Evolutionary conservation across 2,329 filamentous ascomycete genomes (phyloP), one percentile per base, ranked within the genome.

Genomic region (Pseudocercospora eumusae): DNA sequence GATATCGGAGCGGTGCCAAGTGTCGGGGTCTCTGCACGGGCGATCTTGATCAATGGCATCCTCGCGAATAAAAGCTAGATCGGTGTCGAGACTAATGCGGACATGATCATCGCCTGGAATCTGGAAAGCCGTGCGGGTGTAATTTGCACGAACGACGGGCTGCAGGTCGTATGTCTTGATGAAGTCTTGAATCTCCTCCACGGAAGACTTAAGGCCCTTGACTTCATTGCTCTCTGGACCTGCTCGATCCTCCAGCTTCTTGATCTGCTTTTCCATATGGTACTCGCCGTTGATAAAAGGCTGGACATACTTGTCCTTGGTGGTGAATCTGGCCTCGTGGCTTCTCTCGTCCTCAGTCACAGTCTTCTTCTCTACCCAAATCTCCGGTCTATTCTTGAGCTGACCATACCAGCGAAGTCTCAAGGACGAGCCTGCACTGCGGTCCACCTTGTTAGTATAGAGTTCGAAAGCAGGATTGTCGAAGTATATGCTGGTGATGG

Each of bases 231-330:
- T 81, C 55, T 87, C 83, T 62, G 87, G 85, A 58, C 89, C 88
- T 67, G 89, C 86, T 47, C 91, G 85, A 76, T 92, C 89, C 69
- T 84, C 79, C 82, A 98, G 89, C 80, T 96, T 96, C 70, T 90
- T 83, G 27, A 96, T 81, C 59, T 86, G 88, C 82, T 96, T 97
- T 75, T 97, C 93, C 86, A 96, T 90, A 71, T 90, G 87, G 77
- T 97, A 96, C 67, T 95, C 85, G 54, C 90, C 92, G 56, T 90
- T 86, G 57, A 99, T 85, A 78, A 96, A 97, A 1, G 88, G 82
- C 75, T 93, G 88, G 64, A 98, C 83, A 74, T 97, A 96, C 76
- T 98, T 98, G 73, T 93, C 90, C 80, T 99, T 99, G 78, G 97
- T 90, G 21, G 85, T 81, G 70, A 98, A 90, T 68, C 88, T 87